Evolutionary conservation across 2,329 filamentous ascomycete species (phyloP).

Genomic region (Fusarium sp.): DNA sequence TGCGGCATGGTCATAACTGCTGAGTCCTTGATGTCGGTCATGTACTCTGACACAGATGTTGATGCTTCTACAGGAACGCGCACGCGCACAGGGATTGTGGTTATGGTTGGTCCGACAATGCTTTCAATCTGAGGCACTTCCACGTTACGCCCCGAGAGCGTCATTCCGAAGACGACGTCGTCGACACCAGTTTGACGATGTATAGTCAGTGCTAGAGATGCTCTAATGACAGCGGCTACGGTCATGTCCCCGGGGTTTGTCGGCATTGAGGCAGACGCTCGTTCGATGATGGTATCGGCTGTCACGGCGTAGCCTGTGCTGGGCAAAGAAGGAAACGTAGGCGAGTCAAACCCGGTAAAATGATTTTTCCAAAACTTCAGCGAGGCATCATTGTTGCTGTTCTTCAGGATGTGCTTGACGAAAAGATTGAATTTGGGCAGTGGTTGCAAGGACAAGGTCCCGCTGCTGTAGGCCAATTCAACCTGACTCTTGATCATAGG

Average conservation of each 20-base stretch:
- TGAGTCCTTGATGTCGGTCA: neutral
- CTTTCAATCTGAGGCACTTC: slow-evolving; percentile 40
- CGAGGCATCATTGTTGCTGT: neutral
- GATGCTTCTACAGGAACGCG: neutral
- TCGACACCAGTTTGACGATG: slow-evolving; percentile 27
- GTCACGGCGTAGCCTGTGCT: neutral
- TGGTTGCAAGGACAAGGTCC: neutral
- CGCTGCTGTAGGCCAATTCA: neutral
- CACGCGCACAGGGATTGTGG: slow-evolving; percentile 43
- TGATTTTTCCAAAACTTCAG: neutral
- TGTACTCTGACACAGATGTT: neutral
- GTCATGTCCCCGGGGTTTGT: slow-evolving; percentile 4
- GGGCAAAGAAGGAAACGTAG: neutral
- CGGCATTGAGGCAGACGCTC: neutral
- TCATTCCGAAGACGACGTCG: slow-evolving; percentile 43
- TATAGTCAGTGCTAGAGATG: slow-evolving; percentile 42
- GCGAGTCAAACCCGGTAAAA: slow-evolving; percentile 2
- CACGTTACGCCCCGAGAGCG: slow-evolving; percentile 44
- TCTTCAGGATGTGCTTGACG: slow-evolving; percentile 1
- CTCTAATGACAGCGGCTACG: slow-evolving; percentile 33
- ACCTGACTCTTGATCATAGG: slow-evolving; percentile 43
- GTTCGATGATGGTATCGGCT: neutral
- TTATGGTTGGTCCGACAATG: slow-evolving; percentile 46
- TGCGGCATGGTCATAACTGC: neutral
- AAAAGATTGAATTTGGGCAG: slow-evolving; percentile 11